A percentile compares a stretch with the other conserved stretches of the same genome.
phyloP scores from a whole-genome alignment of 2,329 filamentous ascomycete species.

The Ophiostoma sp. region DNA sequence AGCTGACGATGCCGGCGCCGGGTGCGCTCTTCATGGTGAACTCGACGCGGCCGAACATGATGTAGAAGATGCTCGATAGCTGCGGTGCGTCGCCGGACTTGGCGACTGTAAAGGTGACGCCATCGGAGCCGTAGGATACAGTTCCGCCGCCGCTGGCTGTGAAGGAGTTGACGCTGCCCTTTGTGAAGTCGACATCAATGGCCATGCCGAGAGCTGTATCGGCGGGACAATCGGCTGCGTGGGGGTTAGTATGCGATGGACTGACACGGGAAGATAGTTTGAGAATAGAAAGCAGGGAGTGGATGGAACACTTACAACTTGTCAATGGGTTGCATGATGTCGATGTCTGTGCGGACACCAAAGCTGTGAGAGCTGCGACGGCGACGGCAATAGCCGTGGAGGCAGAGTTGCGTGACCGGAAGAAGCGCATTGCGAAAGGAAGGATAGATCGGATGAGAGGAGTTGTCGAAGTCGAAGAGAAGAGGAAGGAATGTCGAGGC shows the following conservation, averaged over 20 bases:
- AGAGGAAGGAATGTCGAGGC: neutral
- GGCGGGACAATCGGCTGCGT: slow-evolving; percentile 62
- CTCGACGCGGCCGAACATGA: slow-evolving; percentile 96
- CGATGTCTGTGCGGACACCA: slow-evolving; percentile 37
- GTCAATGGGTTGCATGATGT: slow-evolving; percentile 29
- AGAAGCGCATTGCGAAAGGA: slow-evolving; percentile 6
- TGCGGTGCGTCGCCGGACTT: slow-evolving; percentile 81
- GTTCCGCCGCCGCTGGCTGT: slow-evolving; percentile 63
- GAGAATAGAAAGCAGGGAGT: neutral
- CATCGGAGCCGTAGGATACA: slow-evolving; percentile 72
- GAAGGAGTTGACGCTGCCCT: slow-evolving; percentile 78
- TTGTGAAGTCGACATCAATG: slow-evolving; percentile 80
- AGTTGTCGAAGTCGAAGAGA: neutral
- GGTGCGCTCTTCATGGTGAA: slow-evolving; percentile 82
- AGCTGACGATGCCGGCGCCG: slow-evolving; percentile 89
- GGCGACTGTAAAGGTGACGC: slow-evolving; percentile 77
- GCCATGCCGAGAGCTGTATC: slow-evolving; percentile 80
- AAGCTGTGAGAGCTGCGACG: slow-evolving; percentile 26
- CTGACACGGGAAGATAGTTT: neutral
- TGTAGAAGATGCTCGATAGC: slow-evolving; percentile 89
- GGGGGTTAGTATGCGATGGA: neutral
- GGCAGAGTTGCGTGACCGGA: slow-evolving; percentile 20
- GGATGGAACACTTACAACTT: slow-evolving; percentile 19
- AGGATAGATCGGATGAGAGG: neutral
- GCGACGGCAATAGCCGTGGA: slow-evolving; percentile 25